These are phyloP conservation scores for Lentinus tigrinus DNA, from an alignment of 768 basidiomycete genomes.

Conservation along the genomic window DNA sequence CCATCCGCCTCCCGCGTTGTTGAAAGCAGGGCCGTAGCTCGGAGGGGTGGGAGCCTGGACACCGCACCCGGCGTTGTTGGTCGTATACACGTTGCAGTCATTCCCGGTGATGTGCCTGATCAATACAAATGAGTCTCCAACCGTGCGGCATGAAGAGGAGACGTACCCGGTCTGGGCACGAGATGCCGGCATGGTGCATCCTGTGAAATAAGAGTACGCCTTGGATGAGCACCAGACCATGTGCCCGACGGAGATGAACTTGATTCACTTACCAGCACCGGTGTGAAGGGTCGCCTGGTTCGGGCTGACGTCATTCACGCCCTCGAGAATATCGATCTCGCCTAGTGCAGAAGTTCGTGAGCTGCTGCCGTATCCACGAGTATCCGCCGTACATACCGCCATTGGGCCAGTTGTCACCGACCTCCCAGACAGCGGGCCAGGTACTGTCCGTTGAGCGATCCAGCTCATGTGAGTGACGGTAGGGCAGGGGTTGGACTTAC, in stretches of 20 bases:
- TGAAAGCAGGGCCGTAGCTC: constrained; percentile 60
- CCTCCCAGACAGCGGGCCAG: constrained; percentile 61
- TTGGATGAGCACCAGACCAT: not conserved
- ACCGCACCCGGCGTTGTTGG: constrained; percentile 58
- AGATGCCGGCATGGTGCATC: constrained; percentile 52
- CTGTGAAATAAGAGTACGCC: not conserved
- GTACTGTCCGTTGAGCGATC: constrained; percentile 19
- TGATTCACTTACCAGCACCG: constrained; percentile 41
- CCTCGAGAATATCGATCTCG: constrained; percentile 56
- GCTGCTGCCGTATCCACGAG: constrained; percentile 1
- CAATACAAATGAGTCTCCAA: not conserved
- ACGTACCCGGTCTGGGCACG: constrained; percentile 46
- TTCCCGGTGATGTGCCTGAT: constrained; percentile 11
- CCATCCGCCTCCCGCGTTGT: constrained; percentile 62
- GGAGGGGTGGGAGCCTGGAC: constrained; percentile 37
- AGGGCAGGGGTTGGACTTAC: constrained; percentile 27
- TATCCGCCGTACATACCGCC: constrained; percentile 26
- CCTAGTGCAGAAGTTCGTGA: constrained; percentile 24
- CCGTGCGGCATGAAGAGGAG: not conserved
- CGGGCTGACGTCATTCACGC: constrained; percentile 52
- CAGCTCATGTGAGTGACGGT: not conserved
- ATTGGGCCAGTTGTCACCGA: constrained; percentile 48
- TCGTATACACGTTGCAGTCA: constrained; percentile 47
- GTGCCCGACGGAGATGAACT: not conserved
- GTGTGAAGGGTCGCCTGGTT: constrained; percentile 60